Conservation (phyloP, 192 early-diverging fungal genomes). For the Linnemannia exigua region DNA sequence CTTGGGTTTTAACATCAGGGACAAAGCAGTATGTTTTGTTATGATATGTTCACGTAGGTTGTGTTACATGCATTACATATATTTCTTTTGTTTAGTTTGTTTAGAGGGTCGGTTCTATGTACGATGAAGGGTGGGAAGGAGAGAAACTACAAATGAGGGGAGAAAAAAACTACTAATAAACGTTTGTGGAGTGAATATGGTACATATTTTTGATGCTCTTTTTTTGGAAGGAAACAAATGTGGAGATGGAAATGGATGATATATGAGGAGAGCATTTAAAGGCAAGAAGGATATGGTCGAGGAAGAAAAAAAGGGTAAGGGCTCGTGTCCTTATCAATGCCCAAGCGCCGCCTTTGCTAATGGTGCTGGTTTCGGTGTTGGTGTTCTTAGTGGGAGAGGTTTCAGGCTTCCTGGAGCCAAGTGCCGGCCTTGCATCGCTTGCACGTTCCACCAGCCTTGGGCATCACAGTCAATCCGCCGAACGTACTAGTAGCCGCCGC, state of each 20-base stretch:
- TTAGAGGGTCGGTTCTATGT: not conserved
- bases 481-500: not conserved
- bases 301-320: not conserved
- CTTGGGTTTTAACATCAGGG: too few relatives aligned
- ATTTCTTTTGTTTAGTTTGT: too few relatives aligned
- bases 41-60: too few relatives aligned
- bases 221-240: too few relatives aligned
- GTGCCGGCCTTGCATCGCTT: conserved; percentile 45
- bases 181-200: not conserved
- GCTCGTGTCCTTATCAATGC: too few relatives aligned
- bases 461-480: too few relatives aligned
- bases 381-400: not conserved
- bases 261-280: not conserved
- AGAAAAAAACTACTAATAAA: not conserved
- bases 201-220: not conserved
- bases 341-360: not conserved
- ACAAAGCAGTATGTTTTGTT: too few relatives aligned
- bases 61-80: too few relatives aligned
- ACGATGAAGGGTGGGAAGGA: not conserved
- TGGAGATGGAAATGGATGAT: not conserved
- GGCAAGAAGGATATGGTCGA: not conserved
- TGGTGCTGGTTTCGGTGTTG: not conserved
- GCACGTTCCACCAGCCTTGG: conserved; percentile 25
- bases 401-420: conserved; percentile 24
- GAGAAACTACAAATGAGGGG: not conserved